Percentiles rank a stretch among this genome's conserved stretches.
phyloP scores from a whole-genome alignment of 768 basidiomycete species.

The Tricholoma matsutake region DNA sequence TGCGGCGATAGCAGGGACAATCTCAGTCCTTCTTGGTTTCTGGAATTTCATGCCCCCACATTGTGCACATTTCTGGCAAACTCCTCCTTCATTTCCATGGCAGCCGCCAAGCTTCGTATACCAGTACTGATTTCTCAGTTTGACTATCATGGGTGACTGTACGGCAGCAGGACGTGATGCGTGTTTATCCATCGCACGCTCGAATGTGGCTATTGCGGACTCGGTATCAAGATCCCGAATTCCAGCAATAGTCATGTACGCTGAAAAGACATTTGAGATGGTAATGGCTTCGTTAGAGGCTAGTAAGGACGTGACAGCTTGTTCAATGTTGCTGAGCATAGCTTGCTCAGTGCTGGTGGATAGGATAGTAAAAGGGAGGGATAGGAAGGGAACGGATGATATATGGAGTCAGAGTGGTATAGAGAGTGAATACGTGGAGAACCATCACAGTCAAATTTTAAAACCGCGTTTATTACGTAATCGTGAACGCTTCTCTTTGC shows the following conservation, averaged over 20 bases:
- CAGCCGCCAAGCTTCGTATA: slow-evolving; percentile 17
- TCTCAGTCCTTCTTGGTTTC: neutral
- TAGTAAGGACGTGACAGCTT: slow-evolving; percentile 10
- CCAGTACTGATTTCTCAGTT: slow-evolving; percentile 18
- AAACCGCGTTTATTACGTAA: neutral
- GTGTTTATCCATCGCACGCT: slow-evolving; percentile 19
- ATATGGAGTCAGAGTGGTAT: neutral
- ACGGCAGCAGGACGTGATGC: slow-evolving; percentile 8
- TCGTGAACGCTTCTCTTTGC: too few relatives aligned
- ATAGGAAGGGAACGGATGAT: neutral
- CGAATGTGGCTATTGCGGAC: slow-evolving; percentile 12
- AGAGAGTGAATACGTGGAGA: neutral
- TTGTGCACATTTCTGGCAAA: slow-evolving; percentile 12
- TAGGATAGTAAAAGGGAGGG: neutral
- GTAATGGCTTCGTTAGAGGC: slow-evolving; percentile 10
- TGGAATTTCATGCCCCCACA: slow-evolving; percentile 10
- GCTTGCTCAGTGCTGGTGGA: neutral
- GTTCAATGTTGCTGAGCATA: slow-evolving; percentile 18
- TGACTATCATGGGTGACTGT: slow-evolving; percentile 12
- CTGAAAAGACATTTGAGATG: slow-evolving; percentile 13
- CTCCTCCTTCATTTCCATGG: slow-evolving; percentile 5
- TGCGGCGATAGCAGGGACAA: neutral
- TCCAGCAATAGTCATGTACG: slow-evolving; percentile 15
- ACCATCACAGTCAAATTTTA: neutral
- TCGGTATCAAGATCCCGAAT: slow-evolving; percentile 8